phyloP scores from a whole-genome alignment of 2,329 filamentous ascomycete species.

The Fusarium scirpi region DNA sequence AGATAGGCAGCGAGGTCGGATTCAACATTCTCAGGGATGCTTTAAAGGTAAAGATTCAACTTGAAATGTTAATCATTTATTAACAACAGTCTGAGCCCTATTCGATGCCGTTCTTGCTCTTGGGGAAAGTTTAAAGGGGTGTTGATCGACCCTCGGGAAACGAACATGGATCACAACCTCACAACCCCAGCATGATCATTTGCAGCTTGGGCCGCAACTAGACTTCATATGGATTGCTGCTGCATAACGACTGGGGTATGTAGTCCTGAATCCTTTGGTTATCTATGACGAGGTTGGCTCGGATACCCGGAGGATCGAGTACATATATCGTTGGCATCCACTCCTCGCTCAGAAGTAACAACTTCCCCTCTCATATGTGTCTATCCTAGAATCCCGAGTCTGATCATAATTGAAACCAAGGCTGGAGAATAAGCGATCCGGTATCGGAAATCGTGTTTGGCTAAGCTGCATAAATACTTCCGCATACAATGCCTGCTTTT shows the following conservation, averaged over 20 bases:
- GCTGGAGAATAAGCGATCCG: too few relatives aligned
- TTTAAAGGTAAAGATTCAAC: neutral
- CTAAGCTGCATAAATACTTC: too few relatives aligned
- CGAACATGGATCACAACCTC: neutral
- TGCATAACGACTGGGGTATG: neutral
- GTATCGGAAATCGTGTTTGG: neutral
- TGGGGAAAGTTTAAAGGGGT: neutral
- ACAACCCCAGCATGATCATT: neutral
- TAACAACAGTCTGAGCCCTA: accelerated
- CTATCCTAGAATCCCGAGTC: neutral
- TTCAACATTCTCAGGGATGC: accelerated
- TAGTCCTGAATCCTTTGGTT: neutral
- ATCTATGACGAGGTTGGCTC: neutral
- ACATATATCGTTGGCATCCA: neutral
- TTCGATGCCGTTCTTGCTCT: accelerated
- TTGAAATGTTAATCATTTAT: neutral
- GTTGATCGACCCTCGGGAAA: neutral
- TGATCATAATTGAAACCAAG: neutral
- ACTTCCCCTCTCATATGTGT: neutral
- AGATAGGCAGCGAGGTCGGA: too few relatives aligned
- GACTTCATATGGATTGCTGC: neutral
- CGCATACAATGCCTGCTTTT: neutral
- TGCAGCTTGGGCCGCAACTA: neutral
- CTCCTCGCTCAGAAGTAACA: neutral
- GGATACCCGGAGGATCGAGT: neutral